Conservation (phyloP, 352 stramenopile genomes). For the Albugo candida region DNA sequence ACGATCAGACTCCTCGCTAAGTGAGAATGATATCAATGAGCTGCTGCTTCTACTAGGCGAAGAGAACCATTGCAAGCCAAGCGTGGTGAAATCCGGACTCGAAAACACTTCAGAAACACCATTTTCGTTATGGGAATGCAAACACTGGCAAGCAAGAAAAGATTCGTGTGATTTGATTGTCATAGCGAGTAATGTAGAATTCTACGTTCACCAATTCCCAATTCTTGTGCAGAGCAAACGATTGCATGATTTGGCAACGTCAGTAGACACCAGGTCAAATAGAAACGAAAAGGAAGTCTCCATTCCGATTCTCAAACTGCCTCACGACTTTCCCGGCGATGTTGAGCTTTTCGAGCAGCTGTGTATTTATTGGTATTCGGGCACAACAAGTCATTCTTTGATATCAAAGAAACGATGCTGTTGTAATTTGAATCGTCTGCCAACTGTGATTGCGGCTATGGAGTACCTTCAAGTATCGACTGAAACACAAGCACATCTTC, state of each 20-base stretch:
- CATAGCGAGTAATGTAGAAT: constrained; percentile 31
- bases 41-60: not conserved
- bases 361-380: constrained; percentile 50
- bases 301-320: constrained; percentile 23
- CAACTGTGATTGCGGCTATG: too few species aligned
- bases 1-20: not conserved
- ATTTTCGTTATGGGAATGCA: constrained; percentile 28
- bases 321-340: constrained; percentile 22
- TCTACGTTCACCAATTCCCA: constrained; percentile 53
- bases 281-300: not conserved
- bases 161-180: constrained; percentile 39
- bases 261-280: too few species aligned
- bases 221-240: constrained; percentile 31
- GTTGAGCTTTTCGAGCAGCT: constrained; percentile 37
- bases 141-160: constrained; percentile 20
- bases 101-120: not conserved
- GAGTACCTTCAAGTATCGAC: too few species aligned
- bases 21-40: not conserved
- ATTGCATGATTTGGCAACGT: constrained; percentile 17
- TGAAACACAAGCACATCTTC: too few species aligned
- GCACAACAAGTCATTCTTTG: too few species aligned
- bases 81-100: too few species aligned
- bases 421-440: too few species aligned
- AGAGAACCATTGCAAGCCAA: not conserved
- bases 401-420: too few species aligned